These are phyloP conservation scores for Rachicladosporium sp. DNA, from an alignment of 2,329 filamentous ascomycete genomes.

Conservation along the genomic window DNA sequence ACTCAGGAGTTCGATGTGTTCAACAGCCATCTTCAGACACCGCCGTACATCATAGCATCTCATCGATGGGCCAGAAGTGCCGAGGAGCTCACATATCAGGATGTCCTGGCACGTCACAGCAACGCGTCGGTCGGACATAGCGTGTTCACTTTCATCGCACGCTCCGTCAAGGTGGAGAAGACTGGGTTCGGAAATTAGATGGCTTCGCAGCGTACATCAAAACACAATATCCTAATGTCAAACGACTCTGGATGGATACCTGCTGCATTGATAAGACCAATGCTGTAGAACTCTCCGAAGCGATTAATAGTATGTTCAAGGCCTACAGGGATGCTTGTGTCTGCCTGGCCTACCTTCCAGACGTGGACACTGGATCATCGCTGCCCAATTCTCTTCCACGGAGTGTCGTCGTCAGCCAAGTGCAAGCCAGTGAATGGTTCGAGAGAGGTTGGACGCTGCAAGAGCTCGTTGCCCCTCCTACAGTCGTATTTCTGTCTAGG, in stretches of 20 bases:
- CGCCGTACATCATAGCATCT: no score
- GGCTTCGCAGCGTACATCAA: no score
- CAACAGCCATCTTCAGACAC: conserved; percentile 1
- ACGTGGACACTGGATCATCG: no score
- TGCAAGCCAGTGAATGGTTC: not conserved
- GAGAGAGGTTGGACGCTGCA: conserved; percentile 10
- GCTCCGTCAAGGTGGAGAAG: no score
- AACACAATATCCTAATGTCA: no score
- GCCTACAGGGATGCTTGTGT: conserved; percentile 9
- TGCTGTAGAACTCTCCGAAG: conserved; percentile 10
- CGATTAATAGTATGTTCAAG: conserved; percentile 13
- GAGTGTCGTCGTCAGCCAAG: not conserved
- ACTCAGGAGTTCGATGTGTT: conserved; percentile 13
- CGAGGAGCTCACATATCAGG: no score
- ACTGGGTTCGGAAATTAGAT: no score
- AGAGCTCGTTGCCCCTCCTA: conserved; percentile 12
- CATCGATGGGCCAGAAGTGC: no score
- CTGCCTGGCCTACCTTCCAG: conserved; percentile 11
- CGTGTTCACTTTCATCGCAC: no score
- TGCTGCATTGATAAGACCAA: conserved; percentile 14
- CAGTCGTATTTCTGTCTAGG: conserved; percentile 4
- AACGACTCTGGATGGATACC: conserved; percentile 10
- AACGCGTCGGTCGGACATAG: no score
- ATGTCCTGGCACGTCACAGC: no score
- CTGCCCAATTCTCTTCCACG: no score